Conservation (phyloP, 352 stramenopile genomes). For the Phytophthora aleatoria region DNA sequence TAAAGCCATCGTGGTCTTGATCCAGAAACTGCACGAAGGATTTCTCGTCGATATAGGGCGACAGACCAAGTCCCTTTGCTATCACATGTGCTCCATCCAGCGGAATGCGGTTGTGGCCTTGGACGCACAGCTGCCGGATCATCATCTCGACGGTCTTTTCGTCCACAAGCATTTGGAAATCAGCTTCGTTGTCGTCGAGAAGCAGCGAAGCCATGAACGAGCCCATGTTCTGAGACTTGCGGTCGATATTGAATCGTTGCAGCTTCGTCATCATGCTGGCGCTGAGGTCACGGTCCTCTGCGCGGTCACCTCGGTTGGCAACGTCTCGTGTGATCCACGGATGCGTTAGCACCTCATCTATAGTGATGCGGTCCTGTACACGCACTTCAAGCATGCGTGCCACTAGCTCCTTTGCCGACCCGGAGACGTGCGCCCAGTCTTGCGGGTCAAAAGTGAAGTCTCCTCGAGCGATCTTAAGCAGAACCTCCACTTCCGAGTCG, state of each 20-base stretch:
- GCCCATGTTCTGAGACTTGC: conserved; percentile 81
- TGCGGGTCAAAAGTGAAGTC: conserved; percentile 72
- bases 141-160: conserved; percentile 64
- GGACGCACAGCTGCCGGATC: conserved; percentile 66
- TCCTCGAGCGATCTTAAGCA: conserved; percentile 77
- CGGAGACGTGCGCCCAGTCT: conserved; percentile 68
- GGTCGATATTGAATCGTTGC: conserved; percentile 80
- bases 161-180: conserved; percentile 63
- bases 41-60: conserved; percentile 66
- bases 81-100: conserved; percentile 58
- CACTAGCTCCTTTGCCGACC: conserved; percentile 67
- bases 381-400: conserved; percentile 75
- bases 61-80: conserved; percentile 60
- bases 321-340: conserved; percentile 57
- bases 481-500: conserved; percentile 75
- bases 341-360: conserved; percentile 65
- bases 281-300: conserved; percentile 38
- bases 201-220: conserved; percentile 68
- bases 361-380: conserved; percentile 72
- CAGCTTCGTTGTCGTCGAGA: conserved; percentile 51
- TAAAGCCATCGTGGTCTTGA: conserved; percentile 71
- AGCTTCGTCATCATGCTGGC: conserved; percentile 54
- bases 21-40: conserved; percentile 70
- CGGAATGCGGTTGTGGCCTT: conserved; percentile 51
- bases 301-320: conserved; percentile 5